Base-by-base conservation (phyloP, 2,329 filamentous ascomycete genomes). In the Cyclaneusma minus region DNA sequence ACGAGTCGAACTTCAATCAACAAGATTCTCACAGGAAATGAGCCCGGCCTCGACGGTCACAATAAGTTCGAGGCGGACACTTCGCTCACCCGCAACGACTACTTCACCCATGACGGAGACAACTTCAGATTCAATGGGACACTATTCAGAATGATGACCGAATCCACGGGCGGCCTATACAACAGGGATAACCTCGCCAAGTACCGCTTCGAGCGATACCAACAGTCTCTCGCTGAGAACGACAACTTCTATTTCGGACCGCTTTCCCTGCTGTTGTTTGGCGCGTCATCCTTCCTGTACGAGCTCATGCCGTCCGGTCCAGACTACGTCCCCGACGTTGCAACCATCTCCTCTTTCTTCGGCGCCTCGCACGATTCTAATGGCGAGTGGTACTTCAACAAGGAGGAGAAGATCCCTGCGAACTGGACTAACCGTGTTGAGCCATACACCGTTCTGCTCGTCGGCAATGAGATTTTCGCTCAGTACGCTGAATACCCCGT, bases 31-130 rank as follows among this genome's bases (percentile, higher is more conserved):
- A 18, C 17, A 5, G 24, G 24, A 9, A 18, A n/a, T 39, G 42
- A 11, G 17, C 18, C 17, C 11, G 13, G 7, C 13, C 4, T 24
- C 15, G 6, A 16, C 47, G 52, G 55, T 3, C 62, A 67, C 40
- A 63, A 63, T 38, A 53, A 57, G 28, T 56, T 64, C 37, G 62
- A 66, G 44, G 49, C 55, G 2, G 62, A 66, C 40, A 56, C 56
- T 1, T 64, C 59, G 22, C 49, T 52, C 25, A 64, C 60, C 1
- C 55, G 62, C 3, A 52, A 58, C 24, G 62, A 66, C 24, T 41
- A 68, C 1, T 65, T 64, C 39, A 38, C 55, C 9, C 57, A 51
- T 11, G 22, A 16, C 0, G 55, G 58, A 4, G 54, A 67, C 34
- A 54, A 54, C 24, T 53, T 52, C 23, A 52, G 51, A 4, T 53